These are phyloP conservation scores for Globisporangium nunn DNA, from an alignment of 352 stramenopile genomes.

Conservation along the genomic window DNA sequence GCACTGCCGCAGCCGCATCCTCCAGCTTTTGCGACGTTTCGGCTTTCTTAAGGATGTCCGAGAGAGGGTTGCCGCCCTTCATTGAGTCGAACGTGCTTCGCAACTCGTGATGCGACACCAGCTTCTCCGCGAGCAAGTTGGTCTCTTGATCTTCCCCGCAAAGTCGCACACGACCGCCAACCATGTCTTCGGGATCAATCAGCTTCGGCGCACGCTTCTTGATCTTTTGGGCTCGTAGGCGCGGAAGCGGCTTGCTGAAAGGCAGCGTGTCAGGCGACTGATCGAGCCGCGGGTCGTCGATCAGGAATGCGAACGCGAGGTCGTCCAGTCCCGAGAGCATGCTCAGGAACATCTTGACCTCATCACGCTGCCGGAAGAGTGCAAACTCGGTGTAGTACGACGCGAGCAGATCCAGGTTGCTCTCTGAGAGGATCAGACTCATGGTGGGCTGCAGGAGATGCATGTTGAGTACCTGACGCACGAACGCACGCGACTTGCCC, in stretches of 20 bases:
- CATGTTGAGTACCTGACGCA: conserved; percentile 79
- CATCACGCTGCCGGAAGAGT: conserved; percentile 72
- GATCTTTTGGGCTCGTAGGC: conserved; percentile 37
- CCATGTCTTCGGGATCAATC: conserved; percentile 83
- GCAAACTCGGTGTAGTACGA: conserved; percentile 79
- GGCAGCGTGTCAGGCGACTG: conserved; percentile 52
- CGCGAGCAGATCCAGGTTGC: conserved; percentile 66
- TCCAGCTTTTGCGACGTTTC: conserved; percentile 58
- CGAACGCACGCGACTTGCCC: conserved; percentile 69
- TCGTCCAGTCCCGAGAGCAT: conserved; percentile 57
- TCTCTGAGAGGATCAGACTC: conserved; percentile 59
- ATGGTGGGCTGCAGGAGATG: conserved; percentile 67
- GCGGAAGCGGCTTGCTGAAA: conserved; percentile 62
- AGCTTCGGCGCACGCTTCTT: conserved; percentile 53
- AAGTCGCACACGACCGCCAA: conserved; percentile 60
- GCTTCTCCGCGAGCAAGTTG: conserved; percentile 61
- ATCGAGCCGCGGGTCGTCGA: conserved; percentile 71
- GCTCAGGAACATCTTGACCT: conserved; percentile 69
- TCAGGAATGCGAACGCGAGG: conserved; percentile 71
- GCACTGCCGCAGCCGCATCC: conserved; percentile 58
- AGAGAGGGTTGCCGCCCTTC: conserved; percentile 72
- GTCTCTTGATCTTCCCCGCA: conserved; percentile 58
- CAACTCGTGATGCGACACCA: conserved; percentile 71
- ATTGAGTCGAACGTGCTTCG: conserved; percentile 61
- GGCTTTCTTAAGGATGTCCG: conserved; percentile 53